These are phyloP conservation scores for Prunus campanulata DNA, from an alignment of 306 rosid genomes.

Conservation along the genomic window DNA sequence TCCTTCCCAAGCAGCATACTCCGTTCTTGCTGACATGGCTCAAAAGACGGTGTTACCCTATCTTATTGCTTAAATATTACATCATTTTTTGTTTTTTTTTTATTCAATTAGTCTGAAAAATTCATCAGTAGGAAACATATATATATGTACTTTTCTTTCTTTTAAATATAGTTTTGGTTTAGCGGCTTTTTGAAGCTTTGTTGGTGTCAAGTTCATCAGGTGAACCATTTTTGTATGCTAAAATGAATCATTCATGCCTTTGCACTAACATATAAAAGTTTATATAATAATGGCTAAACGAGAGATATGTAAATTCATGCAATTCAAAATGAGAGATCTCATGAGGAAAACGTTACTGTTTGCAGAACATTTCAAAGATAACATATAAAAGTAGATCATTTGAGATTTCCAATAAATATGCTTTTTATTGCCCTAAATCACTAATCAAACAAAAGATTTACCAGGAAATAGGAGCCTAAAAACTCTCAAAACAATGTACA, in stretches of 20 bases:
- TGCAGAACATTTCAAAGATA: constrained; percentile 9
- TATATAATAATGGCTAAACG: no score
- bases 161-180: no score
- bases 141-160: no score
- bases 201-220: no score
- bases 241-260: no score
- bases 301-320: neutral
- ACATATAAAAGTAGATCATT: neutral
- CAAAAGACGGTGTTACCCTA: neutral
- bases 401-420: constrained; percentile 8
- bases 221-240: no score
- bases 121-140: no score
- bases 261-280: no score
- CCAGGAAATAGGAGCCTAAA: constrained; percentile 5
- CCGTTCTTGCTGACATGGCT: constrained; percentile 7
- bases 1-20: constrained; percentile 32
- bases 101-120: neutral
- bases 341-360: neutral
- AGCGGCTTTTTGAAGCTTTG: no score
- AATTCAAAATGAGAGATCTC: neutral
- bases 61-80: neutral
- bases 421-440: neutral
- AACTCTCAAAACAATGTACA: constrained; percentile 16
- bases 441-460: constrained; percentile 4
- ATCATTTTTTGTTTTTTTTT: neutral